Evolutionary conservation across 75 land plant species (phyloP).

Genomic region (Picea glauca): DNA sequence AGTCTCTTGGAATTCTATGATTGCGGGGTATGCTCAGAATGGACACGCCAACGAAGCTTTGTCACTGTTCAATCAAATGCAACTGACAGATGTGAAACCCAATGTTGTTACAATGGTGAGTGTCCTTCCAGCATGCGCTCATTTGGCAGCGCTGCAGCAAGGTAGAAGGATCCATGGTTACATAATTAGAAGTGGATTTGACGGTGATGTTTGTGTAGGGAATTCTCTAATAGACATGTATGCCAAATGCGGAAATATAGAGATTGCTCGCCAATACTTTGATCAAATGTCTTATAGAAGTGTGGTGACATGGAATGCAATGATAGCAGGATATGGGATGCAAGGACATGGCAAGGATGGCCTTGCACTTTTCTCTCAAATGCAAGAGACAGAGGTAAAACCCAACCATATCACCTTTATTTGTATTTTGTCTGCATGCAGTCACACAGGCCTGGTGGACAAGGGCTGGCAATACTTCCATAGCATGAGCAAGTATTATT

Average conservation of each 20-base stretch:
- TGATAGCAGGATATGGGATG: constrained; percentile 42
- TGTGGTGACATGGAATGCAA: constrained; percentile 50
- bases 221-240: constrained; percentile 36
- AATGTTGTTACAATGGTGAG: constrained; percentile 20
- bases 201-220: constrained; percentile 13
- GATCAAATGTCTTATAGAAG: constrained; percentile 23
- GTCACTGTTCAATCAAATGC: constrained; percentile 3
- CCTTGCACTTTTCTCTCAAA: constrained; percentile 30
- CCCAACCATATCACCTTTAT: constrained; percentile 16
- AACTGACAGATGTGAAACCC: neutral
- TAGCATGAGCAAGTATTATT: constrained; percentile 8
- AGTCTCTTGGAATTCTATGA: neutral
- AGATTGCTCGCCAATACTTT: constrained; percentile 25
- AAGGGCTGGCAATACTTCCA: constrained; percentile 9
- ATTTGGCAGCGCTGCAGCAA: constrained; percentile 2
- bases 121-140: constrained; percentile 48
- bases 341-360: constrained; percentile 17
- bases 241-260: constrained; percentile 33
- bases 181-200: constrained; percentile 8
- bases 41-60: neutral
- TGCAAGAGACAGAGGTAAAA: constrained; percentile 22
- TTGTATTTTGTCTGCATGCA: constrained; percentile 15
- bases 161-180: constrained; percentile 6
- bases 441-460: constrained; percentile 15
- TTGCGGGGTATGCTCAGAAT: neutral